Evolutionary conservation across 2,329 filamentous ascomycete species (phyloP).

Genomic region (Fusarium citri): DNA sequence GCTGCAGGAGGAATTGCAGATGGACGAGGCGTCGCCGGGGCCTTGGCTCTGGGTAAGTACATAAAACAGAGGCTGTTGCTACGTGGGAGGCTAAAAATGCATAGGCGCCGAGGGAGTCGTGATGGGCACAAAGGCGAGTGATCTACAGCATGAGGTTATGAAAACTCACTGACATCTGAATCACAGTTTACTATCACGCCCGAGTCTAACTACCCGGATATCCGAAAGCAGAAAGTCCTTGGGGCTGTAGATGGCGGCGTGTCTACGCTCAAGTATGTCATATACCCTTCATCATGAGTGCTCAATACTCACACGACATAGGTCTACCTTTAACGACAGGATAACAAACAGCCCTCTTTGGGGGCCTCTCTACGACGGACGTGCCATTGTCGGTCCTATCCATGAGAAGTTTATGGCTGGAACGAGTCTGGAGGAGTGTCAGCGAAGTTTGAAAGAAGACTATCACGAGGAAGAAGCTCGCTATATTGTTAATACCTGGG

Average conservation of each 20-base stretch:
- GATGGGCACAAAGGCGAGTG: slow-evolving; percentile 57
- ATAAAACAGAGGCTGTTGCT: too few relatives aligned
- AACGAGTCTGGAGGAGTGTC: slow-evolving; percentile 57
- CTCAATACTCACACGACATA: slow-evolving; percentile 20
- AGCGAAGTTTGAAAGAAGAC: slow-evolving; percentile 53
- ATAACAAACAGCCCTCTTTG: slow-evolving; percentile 54
- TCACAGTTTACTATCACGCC: slow-evolving; percentile 57
- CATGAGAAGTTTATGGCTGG: slow-evolving; percentile 56
- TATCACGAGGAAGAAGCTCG: slow-evolving; percentile 50
- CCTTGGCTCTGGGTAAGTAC: slow-evolving; percentile 63
- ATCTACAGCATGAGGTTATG: not conserved
- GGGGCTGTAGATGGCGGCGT: slow-evolving; percentile 57
- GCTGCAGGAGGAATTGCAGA: slow-evolving; percentile 72
- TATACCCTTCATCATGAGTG: not conserved
- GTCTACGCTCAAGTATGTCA: slow-evolving; percentile 58
- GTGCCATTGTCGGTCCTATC: slow-evolving; percentile 55
- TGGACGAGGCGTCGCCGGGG: slow-evolving; percentile 65
- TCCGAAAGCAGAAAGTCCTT: slow-evolving; percentile 56
- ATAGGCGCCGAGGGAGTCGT: slow-evolving; percentile 58
- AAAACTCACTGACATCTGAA: slow-evolving; percentile 4
- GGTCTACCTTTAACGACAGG: slow-evolving; percentile 57
- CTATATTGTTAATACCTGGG: slow-evolving; percentile 54
- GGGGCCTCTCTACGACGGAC: slow-evolving; percentile 58
- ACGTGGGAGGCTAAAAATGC: not conserved
- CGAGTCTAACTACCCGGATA: slow-evolving; percentile 57